These are phyloP conservation scores for Glarea lozoyensis DNA, from an alignment of 495 filamentous ascomycete genomes.

Conservation along the genomic window DNA sequence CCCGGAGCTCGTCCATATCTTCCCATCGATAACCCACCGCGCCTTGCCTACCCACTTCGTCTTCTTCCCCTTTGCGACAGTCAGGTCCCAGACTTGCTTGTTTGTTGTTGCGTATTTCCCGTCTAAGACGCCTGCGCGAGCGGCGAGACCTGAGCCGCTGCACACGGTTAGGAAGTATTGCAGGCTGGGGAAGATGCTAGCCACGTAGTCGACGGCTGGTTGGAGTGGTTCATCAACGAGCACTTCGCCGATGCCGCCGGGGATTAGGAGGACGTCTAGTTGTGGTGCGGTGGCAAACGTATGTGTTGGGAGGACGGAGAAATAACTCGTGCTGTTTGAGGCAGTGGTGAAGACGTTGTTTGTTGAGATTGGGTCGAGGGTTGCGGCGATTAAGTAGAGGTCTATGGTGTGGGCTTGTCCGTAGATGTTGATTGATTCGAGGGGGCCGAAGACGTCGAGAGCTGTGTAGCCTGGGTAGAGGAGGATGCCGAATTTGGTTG, in stretches of 20 bases:
- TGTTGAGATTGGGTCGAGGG: conserved; percentile 38
- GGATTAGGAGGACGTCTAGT: conserved; percentile 58
- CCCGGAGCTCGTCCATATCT: conserved; percentile 58
- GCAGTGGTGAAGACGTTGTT: background rate
- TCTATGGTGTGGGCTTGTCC: conserved; percentile 27
- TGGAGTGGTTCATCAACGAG: conserved; percentile 19
- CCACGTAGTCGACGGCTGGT: conserved; percentile 37
- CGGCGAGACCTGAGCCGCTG: conserved; percentile 45
- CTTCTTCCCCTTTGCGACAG: conserved; percentile 25
- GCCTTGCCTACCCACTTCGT: conserved; percentile 53
- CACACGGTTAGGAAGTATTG: conserved; percentile 56
- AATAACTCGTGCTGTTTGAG: conserved; percentile 26
- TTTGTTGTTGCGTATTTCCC: conserved; percentile 49
- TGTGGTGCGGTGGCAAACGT: conserved; percentile 38
- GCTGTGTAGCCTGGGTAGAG: conserved; percentile 41
- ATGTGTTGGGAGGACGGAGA: conserved; percentile 51
- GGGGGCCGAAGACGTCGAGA: conserved; percentile 47
- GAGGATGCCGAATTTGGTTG: conserved; percentile 24
- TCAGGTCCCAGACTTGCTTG: conserved; percentile 31
- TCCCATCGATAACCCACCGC: conserved; percentile 57
- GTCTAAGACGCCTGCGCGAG: conserved; percentile 48
- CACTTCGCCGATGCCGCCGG: conserved; percentile 51
- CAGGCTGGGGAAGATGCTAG: conserved; percentile 29
- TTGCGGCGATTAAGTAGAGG: conserved; percentile 42
- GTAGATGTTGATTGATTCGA: conserved; percentile 53